Percentiles rank a stretch among this genome's conserved stretches.
Evolutionary conservation across 2,329 filamentous ascomycete species (phyloP).

Genomic region (Neoascochyta sp.): DNA sequence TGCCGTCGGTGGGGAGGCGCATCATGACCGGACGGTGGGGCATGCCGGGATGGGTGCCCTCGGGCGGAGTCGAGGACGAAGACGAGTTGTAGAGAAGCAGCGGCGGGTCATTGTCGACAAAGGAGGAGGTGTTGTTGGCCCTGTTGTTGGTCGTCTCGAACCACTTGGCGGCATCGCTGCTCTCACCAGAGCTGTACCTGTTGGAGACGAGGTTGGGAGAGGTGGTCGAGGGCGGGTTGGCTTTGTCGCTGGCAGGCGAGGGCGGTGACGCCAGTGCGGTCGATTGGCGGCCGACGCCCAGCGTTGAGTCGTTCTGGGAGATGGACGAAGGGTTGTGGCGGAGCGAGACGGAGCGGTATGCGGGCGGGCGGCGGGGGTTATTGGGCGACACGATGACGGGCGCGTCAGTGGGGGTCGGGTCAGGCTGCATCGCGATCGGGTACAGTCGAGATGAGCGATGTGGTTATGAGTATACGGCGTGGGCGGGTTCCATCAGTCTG

Average conservation of each 20-base stretch:
- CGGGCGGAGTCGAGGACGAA: slow-evolving; percentile 43
- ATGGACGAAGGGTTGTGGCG: slow-evolving; percentile 36
- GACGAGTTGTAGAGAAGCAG: slow-evolving; percentile 47
- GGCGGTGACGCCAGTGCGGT: slow-evolving; percentile 19
- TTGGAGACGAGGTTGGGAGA: slow-evolving; percentile 30
- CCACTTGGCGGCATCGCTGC: slow-evolving; percentile 52
- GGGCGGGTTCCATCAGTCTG: too few species aligned
- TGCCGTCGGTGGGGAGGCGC: slow-evolving; percentile 45
- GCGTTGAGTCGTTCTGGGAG: slow-evolving; percentile 1
- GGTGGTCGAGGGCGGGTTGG: slow-evolving; percentile 42
- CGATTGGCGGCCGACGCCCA: slow-evolving; percentile 5
- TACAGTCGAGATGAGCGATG: too few species aligned
- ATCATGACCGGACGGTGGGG: slow-evolving; percentile 38
- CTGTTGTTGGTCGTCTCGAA: slow-evolving; percentile 52
- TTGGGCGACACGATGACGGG: too few species aligned
- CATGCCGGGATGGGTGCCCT: slow-evolving; percentile 16
- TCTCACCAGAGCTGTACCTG: slow-evolving; percentile 48
- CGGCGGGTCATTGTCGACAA: slow-evolving; percentile 45
- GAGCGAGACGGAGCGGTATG: slow-evolving; percentile 47
- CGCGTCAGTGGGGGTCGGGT: too few species aligned
- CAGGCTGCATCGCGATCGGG: too few species aligned
- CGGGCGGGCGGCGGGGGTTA: slow-evolving; percentile 44
- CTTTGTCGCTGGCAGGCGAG: slow-evolving; percentile 30
- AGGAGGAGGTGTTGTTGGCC: slow-evolving; percentile 35
- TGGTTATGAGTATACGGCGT: too few species aligned